Evolutionary conservation across 257 asterid species (phyloP).

Genomic region (Ilex aquifolium): DNA sequence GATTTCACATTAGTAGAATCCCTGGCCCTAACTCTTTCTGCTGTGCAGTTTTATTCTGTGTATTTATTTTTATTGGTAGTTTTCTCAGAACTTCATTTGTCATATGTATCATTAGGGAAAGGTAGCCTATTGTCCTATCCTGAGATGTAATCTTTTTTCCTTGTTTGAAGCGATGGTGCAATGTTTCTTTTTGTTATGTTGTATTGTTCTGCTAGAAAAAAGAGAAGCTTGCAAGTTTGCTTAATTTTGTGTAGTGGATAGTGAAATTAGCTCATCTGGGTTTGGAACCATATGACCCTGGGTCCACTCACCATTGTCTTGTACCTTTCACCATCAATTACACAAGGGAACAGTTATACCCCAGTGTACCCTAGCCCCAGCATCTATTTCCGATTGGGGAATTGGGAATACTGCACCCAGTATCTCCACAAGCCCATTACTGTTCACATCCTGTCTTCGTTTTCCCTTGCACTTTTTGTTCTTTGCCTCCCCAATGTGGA

Average conservation of each 20-base stretch:
- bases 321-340: background rate
- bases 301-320: background rate
- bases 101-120: no score
- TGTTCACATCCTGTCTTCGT: background rate
- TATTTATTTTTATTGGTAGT: no score
- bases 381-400: background rate
- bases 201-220: background rate
- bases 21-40: no score
- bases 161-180: no score
- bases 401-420: background rate
- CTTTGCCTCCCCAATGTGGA: background rate
- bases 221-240: background rate
- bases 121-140: no score
- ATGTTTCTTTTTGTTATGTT: background rate
- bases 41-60: no score
- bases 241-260: background rate
- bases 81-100: no score
- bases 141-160: no score
- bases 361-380: background rate
- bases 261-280: background rate
- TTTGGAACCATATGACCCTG: slow-evolving; percentile 9
- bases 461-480: background rate
- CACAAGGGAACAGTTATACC: background rate
- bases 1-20: no score
- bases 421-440: background rate